Evolutionary conservation across 2,329 filamentous ascomycete genomes (phyloP), one percentile per base, ranked within the genome.

Genomic region (Penicillium sclerotiorum): DNA sequence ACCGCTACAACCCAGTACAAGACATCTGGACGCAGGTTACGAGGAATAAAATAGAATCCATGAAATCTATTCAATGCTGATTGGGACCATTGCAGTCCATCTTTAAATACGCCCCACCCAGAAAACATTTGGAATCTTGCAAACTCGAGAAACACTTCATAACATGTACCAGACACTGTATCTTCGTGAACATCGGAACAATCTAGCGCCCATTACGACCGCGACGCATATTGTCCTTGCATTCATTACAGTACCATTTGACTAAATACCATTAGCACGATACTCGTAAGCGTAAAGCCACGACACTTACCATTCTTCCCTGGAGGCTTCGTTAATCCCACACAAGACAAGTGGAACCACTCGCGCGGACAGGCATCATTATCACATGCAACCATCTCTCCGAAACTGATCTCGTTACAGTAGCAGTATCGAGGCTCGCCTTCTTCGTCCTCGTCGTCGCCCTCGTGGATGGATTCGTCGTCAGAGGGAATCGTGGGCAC

Each of bases 291-390:
- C 40, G 39, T 4, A n/a, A 33, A 37, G 13, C 30, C 45, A 7
- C 27, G 17, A 52, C 56, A 82, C 85, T 77, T 73, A 89, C 87
- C 82, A 70, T 86, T 90, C 56, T 84, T 84, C 50, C 82, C 85
- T n/a, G 89, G 89, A 45, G 89, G 87, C 51, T 87, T 87, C 61
- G 87, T 88, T 61, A 94, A 72, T 21, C 89, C 89, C 23, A 90
- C 89, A 68, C 89, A 94, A 42, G 86, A 87, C 42, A 94, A 73
- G 77, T 92, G 89, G 75, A 92, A 93, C 89, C 89, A 92, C 70
- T 92, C 88, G 54, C 83, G 80, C 58, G 83, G 80, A 71, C 89
- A 92, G 41, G 83, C 81, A 51, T 86, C 81, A 7, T 84, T 84
- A 66, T 92, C 89, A 64, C 88, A 92, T 2, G 86, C 89, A 36